Evolutionary conservation across 2,329 filamentous ascomycete species (phyloP).

Genomic region (Fusarium solani-melongenae): DNA sequence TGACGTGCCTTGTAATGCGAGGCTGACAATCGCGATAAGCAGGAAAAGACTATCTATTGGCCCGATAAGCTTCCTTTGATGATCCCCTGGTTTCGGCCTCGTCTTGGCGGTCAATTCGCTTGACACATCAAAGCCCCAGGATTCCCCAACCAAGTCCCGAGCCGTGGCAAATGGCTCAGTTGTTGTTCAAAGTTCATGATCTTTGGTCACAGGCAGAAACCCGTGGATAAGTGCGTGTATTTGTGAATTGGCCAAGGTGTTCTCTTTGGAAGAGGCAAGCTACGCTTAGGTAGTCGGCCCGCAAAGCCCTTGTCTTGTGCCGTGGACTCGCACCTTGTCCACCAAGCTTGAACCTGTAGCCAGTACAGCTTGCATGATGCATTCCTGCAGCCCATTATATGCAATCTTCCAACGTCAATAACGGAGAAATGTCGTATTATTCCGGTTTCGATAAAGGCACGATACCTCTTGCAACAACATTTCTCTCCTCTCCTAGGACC

Average conservation of each 20-base stretch:
- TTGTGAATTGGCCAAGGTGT: not conserved
- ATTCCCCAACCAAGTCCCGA: conserved; percentile 23
- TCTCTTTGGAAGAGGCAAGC: not conserved
- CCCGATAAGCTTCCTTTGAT: conserved; percentile 24
- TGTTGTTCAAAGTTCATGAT: conserved; percentile 34
- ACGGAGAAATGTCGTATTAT: not conserved
- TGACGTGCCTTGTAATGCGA: conserved; percentile 42
- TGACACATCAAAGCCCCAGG: conserved; percentile 2
- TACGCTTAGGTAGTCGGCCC: not conserved
- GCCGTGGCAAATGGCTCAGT: conserved; percentile 35
- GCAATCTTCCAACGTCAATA: not conserved
- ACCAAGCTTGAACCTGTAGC: not conserved
- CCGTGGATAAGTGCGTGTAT: conserved; percentile 14
- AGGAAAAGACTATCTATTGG: conserved; percentile 15
- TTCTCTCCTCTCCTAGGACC: not conserved
- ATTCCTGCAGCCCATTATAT: not conserved
- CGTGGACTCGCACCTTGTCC: not conserved
- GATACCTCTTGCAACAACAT: not conserved
- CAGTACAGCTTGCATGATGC: not conserved
- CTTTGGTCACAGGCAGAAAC: conserved; percentile 8
- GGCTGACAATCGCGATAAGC: conserved; percentile 38
- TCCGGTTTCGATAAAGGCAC: not conserved
- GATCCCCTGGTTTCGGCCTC: conserved; percentile 18
- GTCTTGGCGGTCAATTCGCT: conserved; percentile 13
- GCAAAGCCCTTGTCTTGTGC: not conserved